Evolutionary conservation across 2,329 filamentous ascomycete species (phyloP).

Genomic region (Fusarium gaditjirri): DNA sequence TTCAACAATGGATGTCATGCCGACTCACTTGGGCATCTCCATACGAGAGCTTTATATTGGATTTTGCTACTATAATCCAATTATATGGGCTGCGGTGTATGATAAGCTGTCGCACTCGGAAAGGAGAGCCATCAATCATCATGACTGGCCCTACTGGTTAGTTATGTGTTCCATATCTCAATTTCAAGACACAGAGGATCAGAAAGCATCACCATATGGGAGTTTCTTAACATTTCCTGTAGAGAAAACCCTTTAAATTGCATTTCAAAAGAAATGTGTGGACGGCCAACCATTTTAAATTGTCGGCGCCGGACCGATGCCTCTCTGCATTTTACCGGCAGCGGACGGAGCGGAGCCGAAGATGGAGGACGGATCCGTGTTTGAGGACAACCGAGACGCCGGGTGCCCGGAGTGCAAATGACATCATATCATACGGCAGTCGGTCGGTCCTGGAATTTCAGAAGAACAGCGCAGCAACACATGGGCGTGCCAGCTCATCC

Average conservation of each 20-base stretch:
- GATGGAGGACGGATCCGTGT: background rate
- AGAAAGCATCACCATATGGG: background rate
- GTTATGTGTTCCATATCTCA: background rate
- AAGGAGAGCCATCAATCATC: background rate
- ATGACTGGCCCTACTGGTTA: background rate
- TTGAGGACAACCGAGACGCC: background rate
- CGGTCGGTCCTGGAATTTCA: background rate
- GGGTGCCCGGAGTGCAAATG: background rate
- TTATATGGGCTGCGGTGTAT: background rate
- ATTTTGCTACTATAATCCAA: background rate
- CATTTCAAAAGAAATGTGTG: too few relatives aligned
- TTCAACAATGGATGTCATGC: background rate
- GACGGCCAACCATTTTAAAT: background rate
- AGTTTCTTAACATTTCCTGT: too few relatives aligned
- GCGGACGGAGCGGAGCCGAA: conserved; percentile 10
- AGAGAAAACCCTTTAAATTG: background rate
- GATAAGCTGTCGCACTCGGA: background rate
- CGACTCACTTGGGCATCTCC: background rate
- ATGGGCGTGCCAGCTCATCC: too few relatives aligned
- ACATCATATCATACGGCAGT: background rate
- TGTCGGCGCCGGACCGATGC: background rate
- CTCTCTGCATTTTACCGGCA: background rate
- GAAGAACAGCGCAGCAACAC: too few relatives aligned
- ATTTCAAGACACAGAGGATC: background rate
- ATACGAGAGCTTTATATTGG: background rate